Percentiles rank a stretch among this genome's conserved stretches.
phyloP scores from a whole-genome alignment of 2,329 filamentous ascomycete species.

The Juglanconis juglandina region DNA sequence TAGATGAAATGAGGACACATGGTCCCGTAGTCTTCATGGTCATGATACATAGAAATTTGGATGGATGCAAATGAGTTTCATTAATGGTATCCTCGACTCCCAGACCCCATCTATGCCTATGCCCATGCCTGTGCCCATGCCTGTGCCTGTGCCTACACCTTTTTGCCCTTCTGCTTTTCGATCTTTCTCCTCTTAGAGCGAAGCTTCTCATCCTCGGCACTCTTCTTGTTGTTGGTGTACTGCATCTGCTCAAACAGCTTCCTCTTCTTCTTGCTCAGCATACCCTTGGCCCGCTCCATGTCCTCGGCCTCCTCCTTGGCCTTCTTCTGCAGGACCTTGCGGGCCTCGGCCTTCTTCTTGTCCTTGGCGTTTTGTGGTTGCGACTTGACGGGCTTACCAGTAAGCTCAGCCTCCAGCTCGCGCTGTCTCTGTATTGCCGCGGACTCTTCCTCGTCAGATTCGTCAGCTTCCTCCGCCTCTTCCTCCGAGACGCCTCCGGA shows the following conservation, averaged over 20 bases:
- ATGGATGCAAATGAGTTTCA: background rate
- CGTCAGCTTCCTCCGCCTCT: slow-evolving; percentile 45
- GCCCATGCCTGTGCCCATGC: slow-evolving; percentile 24
- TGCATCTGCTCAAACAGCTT: slow-evolving; percentile 98
- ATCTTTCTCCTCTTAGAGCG: slow-evolving; percentile 86
- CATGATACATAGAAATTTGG: too few species aligned
- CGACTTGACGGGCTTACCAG: slow-evolving; percentile 59
- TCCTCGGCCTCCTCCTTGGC: slow-evolving; percentile 78
- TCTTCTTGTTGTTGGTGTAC: slow-evolving; percentile 91
- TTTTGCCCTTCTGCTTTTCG: slow-evolving; percentile 60
- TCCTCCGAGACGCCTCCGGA: slow-evolving; percentile 50
- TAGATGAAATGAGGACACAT: too few species aligned
- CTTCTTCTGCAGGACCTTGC: slow-evolving; percentile 67
- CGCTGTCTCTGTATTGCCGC: slow-evolving; percentile 71
- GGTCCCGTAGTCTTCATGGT: too few species aligned
- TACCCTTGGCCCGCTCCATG: slow-evolving; percentile 89
- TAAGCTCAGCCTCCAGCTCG: slow-evolving; percentile 89
- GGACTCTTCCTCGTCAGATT: slow-evolving; percentile 53
- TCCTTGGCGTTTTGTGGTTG: slow-evolving; percentile 51
- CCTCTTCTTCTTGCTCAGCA: slow-evolving; percentile 96
- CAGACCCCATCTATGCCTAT: slow-evolving; percentile 22
- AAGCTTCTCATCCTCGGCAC: slow-evolving; percentile 82
- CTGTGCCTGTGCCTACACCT: slow-evolving; percentile 24
- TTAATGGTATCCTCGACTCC: slow-evolving; percentile 17
- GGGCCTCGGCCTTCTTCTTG: slow-evolving; percentile 66